Evolutionary conservation across 2,329 filamentous ascomycete species (phyloP), one percentile per base, ranked within the genome.

Genomic region (Neopestalotiopsis sp.): DNA sequence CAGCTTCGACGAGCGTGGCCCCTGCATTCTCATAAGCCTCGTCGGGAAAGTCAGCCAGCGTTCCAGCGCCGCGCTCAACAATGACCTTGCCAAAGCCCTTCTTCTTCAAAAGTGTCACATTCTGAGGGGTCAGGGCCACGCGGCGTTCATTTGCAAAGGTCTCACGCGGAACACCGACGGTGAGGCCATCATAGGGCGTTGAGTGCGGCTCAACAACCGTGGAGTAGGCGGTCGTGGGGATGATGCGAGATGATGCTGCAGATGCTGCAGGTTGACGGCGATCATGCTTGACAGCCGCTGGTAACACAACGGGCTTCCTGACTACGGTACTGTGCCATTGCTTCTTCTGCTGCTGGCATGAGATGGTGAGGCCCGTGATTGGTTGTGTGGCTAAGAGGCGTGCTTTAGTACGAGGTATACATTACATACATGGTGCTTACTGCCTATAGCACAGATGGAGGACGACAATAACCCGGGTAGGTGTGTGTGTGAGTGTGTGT

Each of bases 101-200:
- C 79, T 97, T 97, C 71, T 95, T 88, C 1, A 97, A 83, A 1
- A 97, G 83, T 1, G 91, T 88, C 17, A 94, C 93, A 82, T 97
- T 97, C 72, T 93, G 89, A 1, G 94, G 94, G 0, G 93, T 95
- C 68, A 97, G 86, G 38, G 94, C 93, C 14, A 97, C 94, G 65
- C 94, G 92, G 57, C 92, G 90, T 82, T 97, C 94, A 69, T 91
- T 89, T 0, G 90, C 88, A 75, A 88, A 94, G n/a, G 89, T 91
- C 80, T 97, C 94, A 69, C 88, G 89, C 14, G 94, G 94, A 4
- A 96, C 88, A 69, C 94, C 94, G 62, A 97, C 89, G 4, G 90
- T 92, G 68, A 97, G 86, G 59, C 90, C 84, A 24, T 87, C 83
- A 79, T 94, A 97, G 0, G 94, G 92, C 2, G 81, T 87, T 30